These are phyloP conservation scores for Byssoonygena ceratinophila DNA, from an alignment of 2,329 filamentous ascomycete genomes.

Conservation along the genomic window DNA sequence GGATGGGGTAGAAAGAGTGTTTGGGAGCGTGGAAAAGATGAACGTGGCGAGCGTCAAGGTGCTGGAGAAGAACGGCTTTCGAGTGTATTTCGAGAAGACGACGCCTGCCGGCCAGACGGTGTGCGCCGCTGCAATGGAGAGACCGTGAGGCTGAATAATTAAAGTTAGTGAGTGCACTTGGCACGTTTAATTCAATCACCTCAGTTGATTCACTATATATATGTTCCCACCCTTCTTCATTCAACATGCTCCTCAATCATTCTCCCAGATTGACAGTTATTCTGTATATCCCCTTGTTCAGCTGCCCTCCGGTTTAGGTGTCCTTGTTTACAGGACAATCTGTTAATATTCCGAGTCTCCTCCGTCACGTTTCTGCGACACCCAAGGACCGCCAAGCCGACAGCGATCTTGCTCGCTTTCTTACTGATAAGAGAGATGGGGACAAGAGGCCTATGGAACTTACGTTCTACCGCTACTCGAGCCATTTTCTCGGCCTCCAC, in stretches of 20 bases:
- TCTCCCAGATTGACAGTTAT: too few relatives aligned
- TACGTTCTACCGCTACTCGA: slow-evolving; percentile 10
- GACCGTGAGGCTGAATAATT: too few relatives aligned
- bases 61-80: slow-evolving; percentile 15
- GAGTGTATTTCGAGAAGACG: slow-evolving; percentile 10
- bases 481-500: background rate
- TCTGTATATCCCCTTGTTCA: too few relatives aligned
- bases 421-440: slow-evolving; percentile 9
- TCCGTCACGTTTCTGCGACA: too few relatives aligned
- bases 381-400: too few relatives aligned
- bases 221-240: too few relatives aligned
- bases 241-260: background rate
- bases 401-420: background rate
- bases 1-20: slow-evolving; percentile 8
- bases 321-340: too few relatives aligned
- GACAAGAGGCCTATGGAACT: slow-evolving; percentile 16
- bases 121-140: background rate
- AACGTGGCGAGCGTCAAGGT: slow-evolving; percentile 13
- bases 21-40: slow-evolving; percentile 10
- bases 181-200: too few relatives aligned
- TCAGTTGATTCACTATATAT: too few relatives aligned
- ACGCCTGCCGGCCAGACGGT: slow-evolving; percentile 5
- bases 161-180: too few relatives aligned
- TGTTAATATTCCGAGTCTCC: too few relatives aligned
- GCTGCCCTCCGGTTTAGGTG: too few relatives aligned